Evolutionary conservation across 2,329 filamentous ascomycete genomes (phyloP).

Genomic region (Aspergillus sp.): DNA sequence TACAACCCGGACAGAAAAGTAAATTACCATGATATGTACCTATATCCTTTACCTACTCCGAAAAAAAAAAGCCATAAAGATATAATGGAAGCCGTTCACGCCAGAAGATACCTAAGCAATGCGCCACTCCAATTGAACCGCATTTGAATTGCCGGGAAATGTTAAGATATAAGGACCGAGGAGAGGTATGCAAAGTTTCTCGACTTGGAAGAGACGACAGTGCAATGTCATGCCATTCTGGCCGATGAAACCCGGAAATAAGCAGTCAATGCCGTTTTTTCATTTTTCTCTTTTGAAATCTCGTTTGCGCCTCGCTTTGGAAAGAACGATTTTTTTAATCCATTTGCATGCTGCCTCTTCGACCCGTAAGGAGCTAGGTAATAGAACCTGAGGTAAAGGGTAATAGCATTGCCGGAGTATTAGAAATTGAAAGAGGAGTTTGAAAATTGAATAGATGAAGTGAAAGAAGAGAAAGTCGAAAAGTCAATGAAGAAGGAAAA

Average conservation of each 20-base stretch:
- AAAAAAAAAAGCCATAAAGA: neutral
- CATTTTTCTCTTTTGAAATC: constrained; percentile 11
- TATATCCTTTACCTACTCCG: neutral
- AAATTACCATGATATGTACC: neutral
- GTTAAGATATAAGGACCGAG: neutral
- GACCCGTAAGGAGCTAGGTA: constrained; percentile 27
- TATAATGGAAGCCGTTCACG: neutral
- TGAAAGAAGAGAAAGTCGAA: constrained; percentile 4
- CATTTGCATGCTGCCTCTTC: constrained; percentile 23
- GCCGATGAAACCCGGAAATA: neutral
- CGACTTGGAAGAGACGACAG: neutral
- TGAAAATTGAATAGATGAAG: neutral
- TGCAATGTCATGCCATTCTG: neutral
- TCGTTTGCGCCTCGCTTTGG: constrained; percentile 11
- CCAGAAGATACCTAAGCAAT: neutral
- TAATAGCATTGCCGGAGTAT: constrained; percentile 21
- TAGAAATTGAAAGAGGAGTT: constrained; percentile 15
- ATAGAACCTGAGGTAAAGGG: constrained; percentile 3
- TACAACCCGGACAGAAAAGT: neutral
- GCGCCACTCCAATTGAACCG: neutral
- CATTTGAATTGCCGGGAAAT: neutral
- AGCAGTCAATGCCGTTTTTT: constrained; percentile 14
- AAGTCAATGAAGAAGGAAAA: constrained; percentile 3
- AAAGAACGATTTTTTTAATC: constrained; percentile 12
- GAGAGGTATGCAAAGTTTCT: neutral